A percentile compares a stretch with the other conserved stretches of the same genome.
These are phyloP conservation scores for Lachnellula cervina DNA, from an alignment of 2,329 filamentous ascomycete species.

Conservation along the genomic window DNA sequence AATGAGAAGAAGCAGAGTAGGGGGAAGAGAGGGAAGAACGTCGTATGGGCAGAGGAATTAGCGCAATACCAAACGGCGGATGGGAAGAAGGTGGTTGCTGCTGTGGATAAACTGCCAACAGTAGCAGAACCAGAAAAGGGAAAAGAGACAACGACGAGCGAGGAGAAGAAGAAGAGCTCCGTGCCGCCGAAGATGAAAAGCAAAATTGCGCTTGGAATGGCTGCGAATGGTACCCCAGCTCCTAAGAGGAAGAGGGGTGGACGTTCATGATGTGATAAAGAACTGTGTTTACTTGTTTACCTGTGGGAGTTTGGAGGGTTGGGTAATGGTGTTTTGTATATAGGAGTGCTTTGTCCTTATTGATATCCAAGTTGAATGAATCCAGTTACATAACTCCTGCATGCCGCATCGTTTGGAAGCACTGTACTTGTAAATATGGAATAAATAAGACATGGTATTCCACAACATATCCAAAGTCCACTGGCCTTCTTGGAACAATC, in stretches of 20 bases:
- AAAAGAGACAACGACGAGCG: background rate
- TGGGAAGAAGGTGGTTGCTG: conserved; percentile 14
- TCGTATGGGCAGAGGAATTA: conserved; percentile 31
- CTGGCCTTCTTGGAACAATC: too few relatives aligned
- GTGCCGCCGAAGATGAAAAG: conserved; percentile 26
- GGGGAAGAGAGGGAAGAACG: conserved; percentile 25
- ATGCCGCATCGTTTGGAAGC: too few relatives aligned
- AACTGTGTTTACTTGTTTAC: background rate
- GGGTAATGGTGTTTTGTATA: background rate
- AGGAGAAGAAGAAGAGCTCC: conserved; percentile 19
- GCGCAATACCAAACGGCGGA: conserved; percentile 26
- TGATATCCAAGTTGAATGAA: too few relatives aligned
- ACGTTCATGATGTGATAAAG: conserved; percentile 1
- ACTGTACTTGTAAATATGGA: too few relatives aligned
- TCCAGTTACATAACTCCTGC: too few relatives aligned
- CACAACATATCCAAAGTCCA: too few relatives aligned
- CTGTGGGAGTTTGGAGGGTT: background rate
- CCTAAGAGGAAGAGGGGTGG: conserved; percentile 25
- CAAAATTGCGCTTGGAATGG: conserved; percentile 27
- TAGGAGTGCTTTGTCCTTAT: too few relatives aligned
- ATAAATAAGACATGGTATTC: too few relatives aligned
- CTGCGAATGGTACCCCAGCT: conserved; percentile 30
- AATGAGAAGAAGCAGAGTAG: conserved; percentile 27
- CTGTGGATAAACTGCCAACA: conserved; percentile 21
- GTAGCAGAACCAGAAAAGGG: conserved; percentile 8